These are phyloP conservation scores for Trametes villosa DNA, from an alignment of 768 basidiomycete species.

Conservation along the genomic window DNA sequence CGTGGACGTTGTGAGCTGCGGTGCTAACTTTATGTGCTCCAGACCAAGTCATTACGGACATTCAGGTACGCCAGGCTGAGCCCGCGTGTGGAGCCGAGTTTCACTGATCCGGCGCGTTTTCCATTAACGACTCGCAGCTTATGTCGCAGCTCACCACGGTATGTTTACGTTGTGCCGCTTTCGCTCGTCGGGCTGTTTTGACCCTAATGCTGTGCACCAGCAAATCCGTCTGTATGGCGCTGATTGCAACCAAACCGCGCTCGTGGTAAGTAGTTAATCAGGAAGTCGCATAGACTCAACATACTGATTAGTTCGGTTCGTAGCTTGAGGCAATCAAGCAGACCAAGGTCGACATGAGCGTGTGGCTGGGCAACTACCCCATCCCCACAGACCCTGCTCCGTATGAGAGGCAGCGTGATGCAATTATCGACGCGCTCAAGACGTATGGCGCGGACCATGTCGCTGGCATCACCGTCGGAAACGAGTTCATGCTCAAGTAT, in stretches of 20 bases:
- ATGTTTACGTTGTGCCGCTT: constrained; percentile 14
- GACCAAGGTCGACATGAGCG: constrained; percentile 85
- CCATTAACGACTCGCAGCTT: constrained; percentile 48
- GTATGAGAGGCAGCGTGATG: constrained; percentile 72
- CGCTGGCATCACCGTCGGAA: constrained; percentile 86
- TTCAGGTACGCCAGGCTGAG: constrained; percentile 52
- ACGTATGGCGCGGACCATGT: constrained; percentile 80
- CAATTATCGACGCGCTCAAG: constrained; percentile 68
- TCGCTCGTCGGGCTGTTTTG: neutral
- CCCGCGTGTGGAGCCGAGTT: neutral
- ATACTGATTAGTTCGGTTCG: neutral
- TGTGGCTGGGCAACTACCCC: constrained; percentile 77
- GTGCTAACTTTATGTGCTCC: neutral
- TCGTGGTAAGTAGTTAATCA: constrained; percentile 64
- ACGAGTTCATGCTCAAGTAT: constrained; percentile 86
- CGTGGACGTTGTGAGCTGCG: neutral
- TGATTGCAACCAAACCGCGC: constrained; percentile 81
- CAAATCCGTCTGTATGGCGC: constrained; percentile 85
- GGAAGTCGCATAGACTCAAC: too few relatives aligned
- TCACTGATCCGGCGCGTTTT: constrained; percentile 19
- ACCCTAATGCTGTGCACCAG: constrained; percentile 30
- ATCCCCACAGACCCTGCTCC: constrained; percentile 66
- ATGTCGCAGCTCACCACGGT: constrained; percentile 83
- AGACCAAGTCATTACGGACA: constrained; percentile 68
- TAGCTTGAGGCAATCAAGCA: constrained; percentile 87